Conservation (phyloP, 2,329 filamentous ascomycete genomes). For the Blastomyces gilchristii region DNA sequence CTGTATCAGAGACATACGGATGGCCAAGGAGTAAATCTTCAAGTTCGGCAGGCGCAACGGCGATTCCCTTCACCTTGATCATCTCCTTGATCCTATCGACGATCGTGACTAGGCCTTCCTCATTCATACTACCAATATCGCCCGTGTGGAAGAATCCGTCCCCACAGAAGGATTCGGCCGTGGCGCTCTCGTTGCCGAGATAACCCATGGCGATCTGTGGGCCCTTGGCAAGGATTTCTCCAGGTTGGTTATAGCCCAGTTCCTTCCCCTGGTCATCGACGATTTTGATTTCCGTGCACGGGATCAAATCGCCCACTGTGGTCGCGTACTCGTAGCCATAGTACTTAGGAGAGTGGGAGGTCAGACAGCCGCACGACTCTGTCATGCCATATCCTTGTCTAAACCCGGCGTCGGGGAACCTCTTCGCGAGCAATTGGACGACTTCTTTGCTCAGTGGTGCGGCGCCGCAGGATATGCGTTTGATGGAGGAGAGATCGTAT, state of each 20-base stretch:
- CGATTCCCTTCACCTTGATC: constrained; percentile 48
- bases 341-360: constrained; percentile 46
- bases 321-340: constrained; percentile 39
- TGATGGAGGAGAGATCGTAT: constrained; percentile 43
- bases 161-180: constrained; percentile 38
- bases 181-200: constrained; percentile 42
- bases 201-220: constrained; percentile 46
- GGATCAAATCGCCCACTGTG: constrained; percentile 40
- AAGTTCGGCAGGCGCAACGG: constrained; percentile 43
- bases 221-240: constrained; percentile 46
- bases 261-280: constrained; percentile 48
- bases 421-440: constrained; percentile 35
- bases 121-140: constrained; percentile 42
- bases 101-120: constrained; percentile 30
- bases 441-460: constrained; percentile 39
- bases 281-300: constrained; percentile 41
- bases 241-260: constrained; percentile 38
- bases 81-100: constrained; percentile 45
- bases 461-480: constrained; percentile 47
- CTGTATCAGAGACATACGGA: constrained; percentile 40
- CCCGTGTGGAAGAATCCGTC: constrained; percentile 49
- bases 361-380: constrained; percentile 39
- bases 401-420: constrained; percentile 49
- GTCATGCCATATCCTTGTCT: constrained; percentile 49
- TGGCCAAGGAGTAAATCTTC: constrained; percentile 41